Evolutionary conservation across 306 rosid genomes (phyloP).

Genomic region (Prunus mume): DNA sequence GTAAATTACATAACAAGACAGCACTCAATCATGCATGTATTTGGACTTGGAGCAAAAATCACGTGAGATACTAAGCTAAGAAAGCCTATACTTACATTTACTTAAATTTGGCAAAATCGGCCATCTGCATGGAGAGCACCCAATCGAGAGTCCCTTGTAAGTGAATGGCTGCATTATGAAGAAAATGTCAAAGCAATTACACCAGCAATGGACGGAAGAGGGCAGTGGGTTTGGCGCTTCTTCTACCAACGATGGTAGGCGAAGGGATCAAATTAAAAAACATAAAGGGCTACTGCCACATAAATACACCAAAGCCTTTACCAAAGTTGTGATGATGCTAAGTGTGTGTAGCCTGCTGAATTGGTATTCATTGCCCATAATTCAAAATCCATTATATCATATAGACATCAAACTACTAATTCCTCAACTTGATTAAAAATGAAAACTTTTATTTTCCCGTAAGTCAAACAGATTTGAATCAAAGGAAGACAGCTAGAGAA

Average conservation of each 20-base stretch:
- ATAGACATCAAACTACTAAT: background rate
- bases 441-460: background rate
- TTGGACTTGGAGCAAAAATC: background rate
- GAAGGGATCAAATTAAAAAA: background rate
- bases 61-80: background rate
- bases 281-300: background rate
- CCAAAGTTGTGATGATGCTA: background rate
- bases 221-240: background rate
- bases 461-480: background rate
- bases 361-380: background rate
- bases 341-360: background rate
- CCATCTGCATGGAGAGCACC: constrained; percentile 20
- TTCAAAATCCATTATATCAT: background rate
- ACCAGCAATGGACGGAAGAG: background rate
- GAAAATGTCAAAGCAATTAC: background rate
- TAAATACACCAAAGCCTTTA: background rate
- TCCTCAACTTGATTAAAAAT: background rate
- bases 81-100: constrained; percentile 37
- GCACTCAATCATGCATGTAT: background rate
- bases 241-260: background rate
- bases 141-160: constrained; percentile 20
- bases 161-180: constrained; percentile 39
- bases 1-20: background rate
- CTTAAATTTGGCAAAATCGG: constrained; percentile 18
- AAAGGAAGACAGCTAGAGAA: background rate